These are phyloP conservation scores for Cercospora berteroae DNA, from an alignment of 2,329 filamentous ascomycete species.

Conservation along the genomic window DNA sequence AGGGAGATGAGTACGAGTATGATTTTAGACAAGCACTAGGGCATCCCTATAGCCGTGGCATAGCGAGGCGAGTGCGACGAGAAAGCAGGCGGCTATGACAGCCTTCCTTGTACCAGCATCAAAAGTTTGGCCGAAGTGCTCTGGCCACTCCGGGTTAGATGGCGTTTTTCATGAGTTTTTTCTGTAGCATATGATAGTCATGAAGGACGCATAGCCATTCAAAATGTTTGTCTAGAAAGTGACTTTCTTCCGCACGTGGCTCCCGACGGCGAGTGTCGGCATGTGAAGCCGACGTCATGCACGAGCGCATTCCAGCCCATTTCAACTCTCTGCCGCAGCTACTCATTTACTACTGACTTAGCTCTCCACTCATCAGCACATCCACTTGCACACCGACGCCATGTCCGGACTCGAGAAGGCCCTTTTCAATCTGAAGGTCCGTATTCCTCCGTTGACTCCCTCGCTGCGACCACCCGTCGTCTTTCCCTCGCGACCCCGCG, in stretches of 20 bases:
- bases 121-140: constrained; percentile 12
- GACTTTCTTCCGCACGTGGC: constrained; percentile 2
- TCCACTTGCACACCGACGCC: constrained; percentile 14
- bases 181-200: constrained; percentile 9
- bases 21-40: neutral
- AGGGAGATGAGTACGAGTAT: neutral
- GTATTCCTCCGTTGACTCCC: constrained; percentile 7
- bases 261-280: constrained; percentile 2
- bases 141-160: neutral
- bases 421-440: constrained; percentile 61
- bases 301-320: constrained; percentile 9
- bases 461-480: constrained; percentile 27
- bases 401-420: constrained; percentile 64
- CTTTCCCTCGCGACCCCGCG: constrained; percentile 3
- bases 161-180: neutral
- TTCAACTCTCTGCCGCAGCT: constrained; percentile 6
- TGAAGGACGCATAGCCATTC: neutral
- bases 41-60: neutral
- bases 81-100: constrained; percentile 5
- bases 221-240: neutral
- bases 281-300: constrained; percentile 13
- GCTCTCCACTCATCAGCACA: neutral
- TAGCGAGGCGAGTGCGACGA: constrained; percentile 4
- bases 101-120: neutral
- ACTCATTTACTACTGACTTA: neutral